Base-by-base conservation (phyloP, 192 early-diverging fungal species). In the Coemansia sp. region DNA sequence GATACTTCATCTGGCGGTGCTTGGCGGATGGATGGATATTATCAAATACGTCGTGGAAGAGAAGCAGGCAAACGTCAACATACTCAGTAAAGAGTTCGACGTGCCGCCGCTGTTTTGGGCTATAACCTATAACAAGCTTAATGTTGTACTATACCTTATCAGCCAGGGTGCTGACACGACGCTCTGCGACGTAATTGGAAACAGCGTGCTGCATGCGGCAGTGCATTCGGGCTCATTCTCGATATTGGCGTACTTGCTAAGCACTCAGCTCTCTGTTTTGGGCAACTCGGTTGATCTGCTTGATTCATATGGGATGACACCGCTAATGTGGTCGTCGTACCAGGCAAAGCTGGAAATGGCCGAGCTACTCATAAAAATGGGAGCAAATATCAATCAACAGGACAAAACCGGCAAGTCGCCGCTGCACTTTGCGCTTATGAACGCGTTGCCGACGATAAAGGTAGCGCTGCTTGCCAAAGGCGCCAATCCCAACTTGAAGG, bases 61-160 rank as follows among this genome's bases (percentile, higher is more conserved):
- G 45, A 88, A 89, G 32, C 18, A 45, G 1, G 92, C 92, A 0
- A 82, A 86, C 29, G 73, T 95, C 20, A 88, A 98, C 73, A 83
- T 83, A 2, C 56, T 83, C 53, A 92, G 91, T 52, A 88, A 88
- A 39, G 90, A 93, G 14, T 78, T 92, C 23, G 69, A 81, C n/a
- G 93, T 94, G 3, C 90, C 94, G 11, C 93, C 95, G 5, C 73
- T 98, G 57, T 95, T 97, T 60, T 98, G 96, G 96, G 95, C 95
- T 14, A 74, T 61, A 60, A 88, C 88, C 65, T 88, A 88, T 51
- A 90, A 90, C 35, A 88, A 89, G 23, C 73, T 95, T 20, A 70
- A 88, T 45, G 85, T 87, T 56, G 89, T 93, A 1, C 85, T 86
- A 43, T 82, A 88, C 37, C 81, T 98, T 52, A 62, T 89, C 45